These are phyloP conservation scores for Gnomoniopsis smithogilvyi DNA, from an alignment of 2,329 filamentous ascomycete species.

Conservation along the genomic window DNA sequence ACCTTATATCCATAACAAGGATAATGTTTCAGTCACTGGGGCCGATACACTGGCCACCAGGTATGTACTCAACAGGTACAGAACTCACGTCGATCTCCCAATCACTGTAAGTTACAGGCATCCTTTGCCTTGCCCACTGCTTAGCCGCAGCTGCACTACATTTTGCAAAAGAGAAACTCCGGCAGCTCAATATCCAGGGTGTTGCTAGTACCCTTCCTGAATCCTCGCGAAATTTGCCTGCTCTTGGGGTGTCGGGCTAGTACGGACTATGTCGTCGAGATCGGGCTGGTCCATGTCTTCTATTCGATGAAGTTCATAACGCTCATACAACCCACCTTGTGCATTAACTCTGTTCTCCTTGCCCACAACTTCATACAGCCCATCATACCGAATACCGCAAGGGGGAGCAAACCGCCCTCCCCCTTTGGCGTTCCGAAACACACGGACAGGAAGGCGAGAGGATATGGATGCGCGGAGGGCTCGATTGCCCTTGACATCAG, in stretches of 20 bases:
- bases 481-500: slow-evolving; percentile 15
- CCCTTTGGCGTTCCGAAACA: slow-evolving; percentile 25
- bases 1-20: too few relatives aligned
- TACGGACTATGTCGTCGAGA: slow-evolving; percentile 17
- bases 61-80: too few relatives aligned
- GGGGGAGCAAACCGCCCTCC: slow-evolving; percentile 19
- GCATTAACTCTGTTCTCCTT: slow-evolving; percentile 8
- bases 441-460: slow-evolving; percentile 23
- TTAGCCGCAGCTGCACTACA: neutral
- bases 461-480: slow-evolving; percentile 22
- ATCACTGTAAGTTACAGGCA: too few relatives aligned
- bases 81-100: too few relatives aligned
- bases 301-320: slow-evolving; percentile 22
- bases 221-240: slow-evolving; percentile 16
- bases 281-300: slow-evolving; percentile 12
- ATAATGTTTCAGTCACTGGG: too few relatives aligned
- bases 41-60: too few relatives aligned
- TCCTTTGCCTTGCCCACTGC: too few relatives aligned
- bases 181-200: neutral
- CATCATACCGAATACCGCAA: slow-evolving; percentile 32
- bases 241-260: slow-evolving; percentile 17
- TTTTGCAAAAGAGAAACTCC: neutral
- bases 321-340: slow-evolving; percentile 20
- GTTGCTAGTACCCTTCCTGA: slow-evolving; percentile 1
- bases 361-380: slow-evolving; percentile 26